phyloP scores from a whole-genome alignment of 1,284 basidiomycete species.

The Cutaneotrichosporon cavernicola region DNA sequence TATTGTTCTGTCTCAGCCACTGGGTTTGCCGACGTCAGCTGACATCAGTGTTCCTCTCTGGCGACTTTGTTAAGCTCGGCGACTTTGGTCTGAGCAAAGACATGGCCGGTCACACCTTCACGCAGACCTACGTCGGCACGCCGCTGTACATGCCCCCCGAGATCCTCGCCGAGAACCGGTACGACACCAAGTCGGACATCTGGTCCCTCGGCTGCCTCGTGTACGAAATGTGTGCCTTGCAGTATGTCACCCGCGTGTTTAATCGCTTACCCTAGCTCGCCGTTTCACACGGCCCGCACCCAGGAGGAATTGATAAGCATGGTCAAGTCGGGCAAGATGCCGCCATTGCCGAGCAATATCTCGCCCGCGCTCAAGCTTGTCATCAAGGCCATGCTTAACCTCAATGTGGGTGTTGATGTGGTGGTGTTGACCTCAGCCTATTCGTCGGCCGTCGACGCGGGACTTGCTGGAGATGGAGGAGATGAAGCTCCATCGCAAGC shows the following conservation, averaged over 20 bases:
- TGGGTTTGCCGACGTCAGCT: neutral
- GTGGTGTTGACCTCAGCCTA: slow-evolving; percentile 33
- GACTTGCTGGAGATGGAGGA: slow-evolving; percentile 52
- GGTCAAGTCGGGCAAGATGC: slow-evolving; percentile 50
- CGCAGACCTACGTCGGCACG: slow-evolving; percentile 95
- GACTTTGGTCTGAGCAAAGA: slow-evolving; percentile 96
- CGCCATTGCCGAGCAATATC: slow-evolving; percentile 43
- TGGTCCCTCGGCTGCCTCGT: slow-evolving; percentile 97
- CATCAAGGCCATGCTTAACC: slow-evolving; percentile 49
- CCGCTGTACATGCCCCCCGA: slow-evolving; percentile 99
- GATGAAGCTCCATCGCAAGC: slow-evolving; percentile 51
- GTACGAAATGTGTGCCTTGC: slow-evolving; percentile 88
- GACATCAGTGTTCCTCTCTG: slow-evolving; percentile 43
- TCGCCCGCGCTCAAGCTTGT: slow-evolving; percentile 42
- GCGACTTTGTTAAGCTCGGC: slow-evolving; percentile 76
- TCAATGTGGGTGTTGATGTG: slow-evolving; percentile 38
- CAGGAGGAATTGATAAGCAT: slow-evolving; percentile 50
- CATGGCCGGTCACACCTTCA: slow-evolving; percentile 79
- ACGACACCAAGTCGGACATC: slow-evolving; percentile 96
- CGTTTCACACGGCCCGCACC: slow-evolving; percentile 50
- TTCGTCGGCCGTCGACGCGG: slow-evolving; percentile 46
- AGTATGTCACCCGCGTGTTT: slow-evolving; percentile 51
- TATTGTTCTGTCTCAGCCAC: neutral
- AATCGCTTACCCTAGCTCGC: slow-evolving; percentile 37
- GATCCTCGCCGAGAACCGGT: slow-evolving; percentile 90